Base-by-base conservation (phyloP, 257 asterid species). In the Apocynum venetum region DNA sequence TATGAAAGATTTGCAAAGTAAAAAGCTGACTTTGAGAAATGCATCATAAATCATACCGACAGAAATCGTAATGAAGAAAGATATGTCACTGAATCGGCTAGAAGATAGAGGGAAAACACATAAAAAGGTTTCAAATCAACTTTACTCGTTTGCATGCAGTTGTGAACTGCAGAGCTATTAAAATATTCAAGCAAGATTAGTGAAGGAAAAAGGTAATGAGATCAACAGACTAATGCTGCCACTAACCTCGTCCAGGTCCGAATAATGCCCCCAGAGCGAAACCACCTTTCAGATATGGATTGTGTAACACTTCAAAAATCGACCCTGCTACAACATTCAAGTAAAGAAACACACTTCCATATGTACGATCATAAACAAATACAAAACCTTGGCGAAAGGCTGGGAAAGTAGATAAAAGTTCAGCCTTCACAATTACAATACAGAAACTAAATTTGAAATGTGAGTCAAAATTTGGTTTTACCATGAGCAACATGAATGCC, bases 181-280 rank as follows among this genome's bases (percentile, higher is more conserved):
- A 52, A 19, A 43, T 8, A 15, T 49, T 60, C 6, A 76, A 55
- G 38, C 56, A 47, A 20, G 43, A 36, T 15, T 15, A 47, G 35
- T n/a, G 17, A 31, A 17, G 61, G 25, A 53, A 79, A 61, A 25
- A 56, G 36, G 52, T 20, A 52, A 66, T 9, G 71, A 49, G 20
- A 56, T 74, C 15, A 47, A 65, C 36, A 60, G 49, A 53, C 70
- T 79, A 25, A 46, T 71, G 38, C 55, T 56, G 15, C 6, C 38
- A 78, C 95, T 79, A 87, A 93, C 98, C 98, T 91, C 98, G 88
- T 82, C 98, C 98, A 71, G 98, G 98, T 73, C 98, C 98, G 86
- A 95, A 77, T 65, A 95, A 85, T 73, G 98, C 88, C 80, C 93
- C 98, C 86, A 93, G 77, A 40, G 98, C 97, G 83, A 95, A 83